Conservation (phyloP, 352 stramenopile genomes). For the Pythium guiyangense region DNA sequence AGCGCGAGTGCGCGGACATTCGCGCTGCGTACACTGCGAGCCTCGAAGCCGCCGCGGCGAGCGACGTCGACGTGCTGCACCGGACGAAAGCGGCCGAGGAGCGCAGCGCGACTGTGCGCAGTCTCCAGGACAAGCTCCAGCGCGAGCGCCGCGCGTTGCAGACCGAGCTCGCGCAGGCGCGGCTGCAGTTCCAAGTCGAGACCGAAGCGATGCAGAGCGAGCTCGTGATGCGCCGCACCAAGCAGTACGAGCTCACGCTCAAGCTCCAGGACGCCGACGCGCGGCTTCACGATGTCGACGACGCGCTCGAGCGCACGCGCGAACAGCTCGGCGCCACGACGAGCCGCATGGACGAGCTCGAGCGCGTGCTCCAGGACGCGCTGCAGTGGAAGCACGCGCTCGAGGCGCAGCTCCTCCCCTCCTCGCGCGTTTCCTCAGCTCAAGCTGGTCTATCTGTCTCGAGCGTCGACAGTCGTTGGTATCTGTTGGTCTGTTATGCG, state of each 20-base stretch:
- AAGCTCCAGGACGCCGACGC: conserved; percentile 58
- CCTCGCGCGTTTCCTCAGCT: too few relatives aligned
- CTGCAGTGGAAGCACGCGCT: conserved; percentile 43
- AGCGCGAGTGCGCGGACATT: conserved; percentile 38
- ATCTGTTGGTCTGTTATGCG: too few relatives aligned
- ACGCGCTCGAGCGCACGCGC: conserved; percentile 27
- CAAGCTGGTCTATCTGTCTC: too few relatives aligned
- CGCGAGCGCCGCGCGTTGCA: conserved; percentile 47
- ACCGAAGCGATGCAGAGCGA: conserved; percentile 66
- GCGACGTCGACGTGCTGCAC: conserved; percentile 47
- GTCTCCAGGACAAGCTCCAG: conserved; percentile 45
- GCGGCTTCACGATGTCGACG: conserved; percentile 32
- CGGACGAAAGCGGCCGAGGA: conserved; percentile 41
- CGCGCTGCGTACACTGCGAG: conserved; percentile 26
- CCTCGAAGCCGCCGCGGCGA: conserved; percentile 19
- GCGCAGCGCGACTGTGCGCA: conserved; percentile 23
- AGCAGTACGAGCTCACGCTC: conserved; percentile 77
- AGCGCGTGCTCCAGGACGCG: conserved; percentile 48
- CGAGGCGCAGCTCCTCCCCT: conserved; percentile 43
- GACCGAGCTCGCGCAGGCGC: conserved; percentile 35
- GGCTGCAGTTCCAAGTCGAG: conserved; percentile 48
- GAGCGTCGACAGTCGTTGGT: too few relatives aligned
- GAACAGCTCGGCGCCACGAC: conserved; percentile 44
- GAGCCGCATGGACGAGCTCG: conserved; percentile 57
- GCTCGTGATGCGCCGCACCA: conserved; percentile 65